Percentiles rank a stretch among this genome's conserved stretches.
These are phyloP conservation scores for Neonectria hederae DNA, from an alignment of 2,329 filamentous ascomycete genomes.

Conservation along the genomic window DNA sequence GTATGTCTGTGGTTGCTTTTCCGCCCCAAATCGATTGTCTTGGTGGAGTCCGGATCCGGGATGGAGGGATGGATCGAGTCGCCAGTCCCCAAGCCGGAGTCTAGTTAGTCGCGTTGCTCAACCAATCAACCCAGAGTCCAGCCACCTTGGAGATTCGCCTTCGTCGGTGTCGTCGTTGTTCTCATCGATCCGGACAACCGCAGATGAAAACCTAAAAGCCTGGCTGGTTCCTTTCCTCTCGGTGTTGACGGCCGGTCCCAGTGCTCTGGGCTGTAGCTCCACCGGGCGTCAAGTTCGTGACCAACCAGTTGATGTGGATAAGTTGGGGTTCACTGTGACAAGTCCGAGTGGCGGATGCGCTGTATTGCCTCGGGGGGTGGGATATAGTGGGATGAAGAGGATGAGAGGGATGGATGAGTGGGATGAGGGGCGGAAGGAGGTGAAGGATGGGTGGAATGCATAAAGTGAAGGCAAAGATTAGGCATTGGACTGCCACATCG, in stretches of 20 bases:
- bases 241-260: slow-evolving; percentile 11
- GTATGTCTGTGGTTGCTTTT: slow-evolving; percentile 47
- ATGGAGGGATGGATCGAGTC: slow-evolving; percentile 43
- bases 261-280: slow-evolving; percentile 16
- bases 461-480: background rate
- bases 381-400: slow-evolving; percentile 4
- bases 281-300: background rate
- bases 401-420: background rate
- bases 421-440: background rate
- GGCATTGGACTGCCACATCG: slow-evolving; percentile 13
- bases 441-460: slow-evolving; percentile 1
- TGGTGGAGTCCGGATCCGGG: slow-evolving; percentile 50
- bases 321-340: slow-evolving; percentile 8
- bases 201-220: slow-evolving; percentile 19
- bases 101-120: slow-evolving; percentile 39
- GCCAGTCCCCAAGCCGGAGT: slow-evolving; percentile 36
- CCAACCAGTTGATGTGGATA: slow-evolving; percentile 12
- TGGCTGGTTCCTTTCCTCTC: background rate
- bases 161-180: slow-evolving; percentile 30
- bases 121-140: slow-evolving; percentile 40
- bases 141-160: slow-evolving; percentile 36
- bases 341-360: slow-evolving; percentile 14
- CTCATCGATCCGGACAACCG: slow-evolving; percentile 34
- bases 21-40: slow-evolving; percentile 44
- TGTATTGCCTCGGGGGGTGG: slow-evolving; percentile 13